A percentile compares a stretch with the other conserved stretches of the same genome.
These are phyloP conservation scores for Lentinula edodes DNA, from an alignment of 768 basidiomycete species.

Conservation along the genomic window DNA sequence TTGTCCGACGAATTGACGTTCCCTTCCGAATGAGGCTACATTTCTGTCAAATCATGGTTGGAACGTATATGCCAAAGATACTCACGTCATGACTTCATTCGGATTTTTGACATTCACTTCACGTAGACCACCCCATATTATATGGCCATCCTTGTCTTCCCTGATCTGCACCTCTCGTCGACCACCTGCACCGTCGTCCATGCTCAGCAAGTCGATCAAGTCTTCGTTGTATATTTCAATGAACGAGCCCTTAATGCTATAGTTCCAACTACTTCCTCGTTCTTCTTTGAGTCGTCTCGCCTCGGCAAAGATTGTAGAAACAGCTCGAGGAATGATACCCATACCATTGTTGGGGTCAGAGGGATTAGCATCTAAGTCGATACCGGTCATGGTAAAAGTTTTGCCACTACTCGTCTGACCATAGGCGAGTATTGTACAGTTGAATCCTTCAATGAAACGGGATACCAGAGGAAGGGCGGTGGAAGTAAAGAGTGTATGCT, in stretches of 20 bases:
- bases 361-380: constrained; percentile 85
- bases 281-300: constrained; percentile 75
- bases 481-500: constrained; percentile 78
- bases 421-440: constrained; percentile 97
- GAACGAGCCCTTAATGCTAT: constrained; percentile 82
- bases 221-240: constrained; percentile 99
- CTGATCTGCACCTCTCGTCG: constrained; percentile 90
- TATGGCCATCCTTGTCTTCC: constrained; percentile 95
- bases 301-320: constrained; percentile 79
- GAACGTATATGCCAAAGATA: constrained; percentile 14
- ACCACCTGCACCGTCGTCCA: constrained; percentile 59
- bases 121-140: constrained; percentile 93
- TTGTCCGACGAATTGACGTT: constrained; percentile 86
- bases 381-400: constrained; percentile 96
- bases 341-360: constrained; percentile 78
- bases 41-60: constrained; percentile 14
- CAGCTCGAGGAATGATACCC: constrained; percentile 94
- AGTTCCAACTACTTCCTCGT: constrained; percentile 72
- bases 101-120: constrained; percentile 86
- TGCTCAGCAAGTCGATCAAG: constrained; percentile 86
- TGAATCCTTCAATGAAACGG: constrained; percentile 90
- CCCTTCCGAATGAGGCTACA: constrained; percentile 82
- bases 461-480: constrained; percentile 83
- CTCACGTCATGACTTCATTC: constrained; percentile 89
- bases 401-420: constrained; percentile 97